Base-by-base conservation (phyloP, 2,329 filamentous ascomycete genomes). In the Pseudogymnoascus sp. region DNA sequence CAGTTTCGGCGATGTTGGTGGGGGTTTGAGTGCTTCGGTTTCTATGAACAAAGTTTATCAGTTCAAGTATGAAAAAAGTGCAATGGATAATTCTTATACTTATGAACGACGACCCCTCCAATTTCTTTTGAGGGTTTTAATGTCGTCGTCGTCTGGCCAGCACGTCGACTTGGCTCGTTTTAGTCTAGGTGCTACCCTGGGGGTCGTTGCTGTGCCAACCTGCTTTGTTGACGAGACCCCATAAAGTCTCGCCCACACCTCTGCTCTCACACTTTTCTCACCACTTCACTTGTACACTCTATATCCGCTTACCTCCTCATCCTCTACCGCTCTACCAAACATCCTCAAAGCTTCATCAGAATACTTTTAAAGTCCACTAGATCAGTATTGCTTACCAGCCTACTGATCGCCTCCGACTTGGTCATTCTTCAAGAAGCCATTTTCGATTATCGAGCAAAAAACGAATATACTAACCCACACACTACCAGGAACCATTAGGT, bases 401-500 rank as follows among this genome's bases (percentile, higher is more conserved):
- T 78, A 78, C 79, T 82, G 77, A 74, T 72, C 59, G 49, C 62
- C 55, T 72, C 74, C 76, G 77, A 80, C 78, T 78, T 75, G 33
- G 71, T 70, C 68, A 65, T 73, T 78, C 74, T 76, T 74, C 64
- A 71, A 71, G 68, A 77, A 78, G 75, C 72, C 76, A 41, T 58
- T 39, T 35, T 65, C 66, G 65, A 69, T 75, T 73, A 78, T 81
- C 77, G 76, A 80, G 73, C 75, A 78, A 74, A 72, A 69, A 76
- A 72, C 72, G 70, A 72, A 69, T 66, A 71, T 78, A 81, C 77
- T 79, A 80, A 80, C 75, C 69, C 73, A 69, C 72, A 73, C 19
- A 73, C 65, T 72, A 74, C 76, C 77, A 82, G 79, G 80, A 83
- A 80, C 76, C 79, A 81, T 82, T 82, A 76, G 75, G 72, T 82